These are phyloP conservation scores for Arthrobotrys megalospora DNA, from an alignment of 2,329 filamentous ascomycete species.

Conservation along the genomic window DNA sequence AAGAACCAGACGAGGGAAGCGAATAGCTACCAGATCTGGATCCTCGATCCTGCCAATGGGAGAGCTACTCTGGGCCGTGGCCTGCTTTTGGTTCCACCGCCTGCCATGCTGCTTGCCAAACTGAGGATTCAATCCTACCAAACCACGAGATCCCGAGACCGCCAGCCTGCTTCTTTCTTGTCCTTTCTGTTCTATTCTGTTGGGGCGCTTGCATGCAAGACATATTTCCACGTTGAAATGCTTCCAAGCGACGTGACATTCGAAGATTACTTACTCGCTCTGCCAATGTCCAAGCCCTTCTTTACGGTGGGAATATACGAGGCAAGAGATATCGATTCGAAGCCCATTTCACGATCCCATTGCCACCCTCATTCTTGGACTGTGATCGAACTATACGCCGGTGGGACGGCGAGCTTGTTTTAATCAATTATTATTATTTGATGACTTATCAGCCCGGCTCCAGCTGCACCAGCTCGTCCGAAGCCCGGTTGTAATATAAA, in stretches of 20 bases:
- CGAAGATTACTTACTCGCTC: not conserved
- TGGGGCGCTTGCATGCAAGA: constrained; percentile 25
- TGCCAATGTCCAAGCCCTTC: constrained; percentile 4
- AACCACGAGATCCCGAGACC: constrained; percentile 42
- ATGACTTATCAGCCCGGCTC: constrained; percentile 52
- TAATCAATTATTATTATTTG: constrained; percentile 32
- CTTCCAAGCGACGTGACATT: constrained; percentile 31
- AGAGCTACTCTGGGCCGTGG: constrained; percentile 25
- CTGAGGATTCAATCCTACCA: constrained; percentile 45
- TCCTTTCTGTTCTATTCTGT: not conserved
- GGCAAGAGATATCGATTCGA: constrained; percentile 16
- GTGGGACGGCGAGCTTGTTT: constrained; percentile 22
- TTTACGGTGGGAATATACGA: not conserved
- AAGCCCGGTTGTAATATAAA: constrained; percentile 14
- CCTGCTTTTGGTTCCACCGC: constrained; percentile 59
- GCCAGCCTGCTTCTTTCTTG: constrained; percentile 12
- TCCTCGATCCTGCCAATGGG: constrained; percentile 53
- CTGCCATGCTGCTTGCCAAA: constrained; percentile 14
- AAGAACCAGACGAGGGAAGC: not conserved
- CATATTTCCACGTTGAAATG: constrained; percentile 15
- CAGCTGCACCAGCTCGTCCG: constrained; percentile 29
- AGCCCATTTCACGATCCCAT: constrained; percentile 40
- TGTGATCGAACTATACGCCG: not conserved
- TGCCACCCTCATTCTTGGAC: not conserved
- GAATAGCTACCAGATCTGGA: constrained; percentile 25